Evolutionary conservation across 257 asterid genomes (phyloP).

Genomic region (Solanum tacnaense): DNA sequence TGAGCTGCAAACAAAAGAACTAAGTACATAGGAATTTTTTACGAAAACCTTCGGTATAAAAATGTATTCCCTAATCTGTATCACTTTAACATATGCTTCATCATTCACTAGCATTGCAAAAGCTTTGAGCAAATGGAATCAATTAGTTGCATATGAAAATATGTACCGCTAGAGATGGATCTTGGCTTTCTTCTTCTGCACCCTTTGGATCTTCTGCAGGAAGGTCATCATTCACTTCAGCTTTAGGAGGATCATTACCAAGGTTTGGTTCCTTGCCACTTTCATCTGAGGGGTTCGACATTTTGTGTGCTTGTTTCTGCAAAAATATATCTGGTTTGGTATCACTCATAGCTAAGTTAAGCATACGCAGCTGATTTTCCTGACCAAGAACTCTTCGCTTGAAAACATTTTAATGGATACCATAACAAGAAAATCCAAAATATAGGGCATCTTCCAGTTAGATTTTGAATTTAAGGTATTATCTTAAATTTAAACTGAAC

Average conservation of each 20-base stretch:
- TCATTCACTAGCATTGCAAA: not conserved
- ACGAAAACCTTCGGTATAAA: not conserved
- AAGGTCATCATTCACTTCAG: conserved; percentile 15
- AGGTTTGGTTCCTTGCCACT: conserved; percentile 4
- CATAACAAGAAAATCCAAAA: not conserved
- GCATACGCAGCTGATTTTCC: not conserved
- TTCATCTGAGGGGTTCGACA: conserved; percentile 24
- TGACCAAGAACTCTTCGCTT: not conserved
- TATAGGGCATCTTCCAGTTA: not conserved
- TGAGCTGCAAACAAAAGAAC: not conserved
- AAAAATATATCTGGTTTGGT: not conserved
- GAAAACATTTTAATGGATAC: not conserved
- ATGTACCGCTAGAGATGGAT: conserved; percentile 29
- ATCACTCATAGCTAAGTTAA: not conserved
- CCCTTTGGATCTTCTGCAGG: conserved; percentile 10
- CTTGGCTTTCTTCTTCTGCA: conserved; percentile 11
- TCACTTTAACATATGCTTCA: not conserved
- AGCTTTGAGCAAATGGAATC: not conserved
- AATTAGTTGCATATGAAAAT: not conserved
- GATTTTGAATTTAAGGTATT: not conserved
- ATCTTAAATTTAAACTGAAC: not conserved
- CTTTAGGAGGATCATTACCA: conserved; percentile 11
- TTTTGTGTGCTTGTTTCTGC: conserved; percentile 4
- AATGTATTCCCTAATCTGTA: not conserved
- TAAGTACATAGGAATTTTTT: not conserved